Percentiles rank a stretch among this genome's conserved stretches.
Conservation (phyloP, 2,329 filamentous ascomycete genomes). For the Fusarium sp. region DNA sequence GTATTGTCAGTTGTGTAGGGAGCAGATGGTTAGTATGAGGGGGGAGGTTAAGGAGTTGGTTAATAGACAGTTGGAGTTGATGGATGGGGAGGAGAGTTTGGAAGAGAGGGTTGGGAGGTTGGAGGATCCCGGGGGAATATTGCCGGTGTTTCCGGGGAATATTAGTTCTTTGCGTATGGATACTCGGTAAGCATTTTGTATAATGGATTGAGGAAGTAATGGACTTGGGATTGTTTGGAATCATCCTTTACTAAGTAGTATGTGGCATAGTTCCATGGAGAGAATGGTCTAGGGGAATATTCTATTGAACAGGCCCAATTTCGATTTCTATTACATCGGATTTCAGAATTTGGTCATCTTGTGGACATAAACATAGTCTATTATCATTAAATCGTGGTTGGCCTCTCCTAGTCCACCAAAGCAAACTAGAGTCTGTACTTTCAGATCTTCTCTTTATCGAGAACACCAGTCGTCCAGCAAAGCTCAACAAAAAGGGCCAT, state of each 20-base stretch:
- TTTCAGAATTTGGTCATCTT: no score
- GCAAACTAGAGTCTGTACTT: accelerated
- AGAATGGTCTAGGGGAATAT: no score
- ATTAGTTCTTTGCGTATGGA: conserved; percentile 2
- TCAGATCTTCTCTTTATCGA: neutral
- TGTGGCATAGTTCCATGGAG: no score
- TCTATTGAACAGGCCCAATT: no score
- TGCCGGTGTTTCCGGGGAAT: neutral
- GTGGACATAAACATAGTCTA: neutral
- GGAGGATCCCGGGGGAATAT: neutral
- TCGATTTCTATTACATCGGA: no score
- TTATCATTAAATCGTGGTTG: neutral
- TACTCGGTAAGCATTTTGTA: neutral
- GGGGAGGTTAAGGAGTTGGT: conserved; percentile 5
- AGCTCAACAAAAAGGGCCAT: neutral
- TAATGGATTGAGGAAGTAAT: accelerated
- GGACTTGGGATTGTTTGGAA: neutral
- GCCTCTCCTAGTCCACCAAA: neutral
- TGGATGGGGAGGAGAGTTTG: conserved; percentile 24
- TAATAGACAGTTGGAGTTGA: conserved; percentile 20
- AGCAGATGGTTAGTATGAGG: conserved; percentile 6
- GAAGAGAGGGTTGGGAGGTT: conserved; percentile 12
- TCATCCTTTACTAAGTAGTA: no score
- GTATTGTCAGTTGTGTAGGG: neutral
- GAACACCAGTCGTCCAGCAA: no score